Conservation (phyloP, 192 early-diverging fungal species). For the Spizellomyces punctatus region DNA sequence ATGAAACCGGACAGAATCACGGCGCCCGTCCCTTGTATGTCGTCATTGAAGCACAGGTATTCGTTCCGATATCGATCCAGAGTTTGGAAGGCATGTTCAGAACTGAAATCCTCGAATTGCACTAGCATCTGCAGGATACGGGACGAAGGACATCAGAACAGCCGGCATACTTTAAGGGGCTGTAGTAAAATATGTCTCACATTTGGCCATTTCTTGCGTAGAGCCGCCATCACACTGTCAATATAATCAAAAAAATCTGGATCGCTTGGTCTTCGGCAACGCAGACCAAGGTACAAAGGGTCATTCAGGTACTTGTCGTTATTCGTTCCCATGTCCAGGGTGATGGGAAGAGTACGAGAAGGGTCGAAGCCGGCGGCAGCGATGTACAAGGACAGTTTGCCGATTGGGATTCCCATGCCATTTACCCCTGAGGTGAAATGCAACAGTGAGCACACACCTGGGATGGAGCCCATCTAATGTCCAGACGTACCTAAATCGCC, state of each 20-base stretch:
- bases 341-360: constrained; percentile 83
- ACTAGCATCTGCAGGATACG: constrained; percentile 55
- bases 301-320: constrained; percentile 79
- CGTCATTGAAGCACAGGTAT: constrained; percentile 92
- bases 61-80: constrained; percentile 76
- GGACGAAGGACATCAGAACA: no score
- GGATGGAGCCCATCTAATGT: no score
- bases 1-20: constrained; percentile 93
- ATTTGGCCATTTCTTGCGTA: constrained; percentile 73
- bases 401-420: constrained; percentile 95
- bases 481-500: constrained; percentile 72
- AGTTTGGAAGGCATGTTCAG: constrained; percentile 87
- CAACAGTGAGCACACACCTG: no score
- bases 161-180: no score
- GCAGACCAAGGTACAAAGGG: constrained; percentile 86
- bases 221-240: constrained; percentile 76
- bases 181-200: constrained; percentile 24
- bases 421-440: constrained; percentile 62
- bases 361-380: constrained; percentile 78
- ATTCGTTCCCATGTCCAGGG: constrained; percentile 91
- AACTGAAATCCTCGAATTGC: constrained; percentile 97
- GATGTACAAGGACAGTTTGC: constrained; percentile 89
- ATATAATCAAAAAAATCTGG: constrained; percentile 77
- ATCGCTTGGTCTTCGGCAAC: constrained; percentile 62
- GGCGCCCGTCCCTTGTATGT: constrained; percentile 89